Conservation (phyloP, 2,329 filamentous ascomycete genomes). For the Elsinoe perseae region DNA sequence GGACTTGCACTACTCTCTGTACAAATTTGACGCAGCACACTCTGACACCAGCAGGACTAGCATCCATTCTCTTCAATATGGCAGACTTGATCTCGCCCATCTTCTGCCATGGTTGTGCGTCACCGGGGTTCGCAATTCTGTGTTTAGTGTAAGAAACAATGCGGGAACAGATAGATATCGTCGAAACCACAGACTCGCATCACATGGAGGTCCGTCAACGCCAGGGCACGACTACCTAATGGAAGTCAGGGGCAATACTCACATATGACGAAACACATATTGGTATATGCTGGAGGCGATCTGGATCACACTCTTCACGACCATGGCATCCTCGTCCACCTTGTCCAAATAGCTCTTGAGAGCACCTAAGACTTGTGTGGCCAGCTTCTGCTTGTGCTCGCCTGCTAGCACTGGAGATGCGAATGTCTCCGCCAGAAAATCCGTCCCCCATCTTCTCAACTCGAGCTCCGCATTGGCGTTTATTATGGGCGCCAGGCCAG, state of each 20-base stretch:
- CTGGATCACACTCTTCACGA: slow-evolving; percentile 81
- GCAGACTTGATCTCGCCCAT: slow-evolving; percentile 84
- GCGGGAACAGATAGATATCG: not conserved
- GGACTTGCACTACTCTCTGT: slow-evolving; percentile 83
- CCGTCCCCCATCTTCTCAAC: slow-evolving; percentile 88
- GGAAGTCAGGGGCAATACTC: slow-evolving; percentile 43
- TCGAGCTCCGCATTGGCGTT: slow-evolving; percentile 66
- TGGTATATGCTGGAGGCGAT: slow-evolving; percentile 89
- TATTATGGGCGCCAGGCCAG: slow-evolving; percentile 87
- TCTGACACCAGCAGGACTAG: slow-evolving; percentile 63
- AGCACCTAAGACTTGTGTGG: slow-evolving; percentile 68
- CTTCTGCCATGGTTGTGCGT: slow-evolving; percentile 74
- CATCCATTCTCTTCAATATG: slow-evolving; percentile 84
- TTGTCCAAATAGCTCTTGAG: slow-evolving; percentile 46
- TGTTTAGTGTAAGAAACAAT: slow-evolving; percentile 17
- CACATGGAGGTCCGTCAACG: not conserved
- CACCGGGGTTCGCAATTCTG: slow-evolving; percentile 81
- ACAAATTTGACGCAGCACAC: slow-evolving; percentile 98
- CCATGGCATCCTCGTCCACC: slow-evolving; percentile 62
- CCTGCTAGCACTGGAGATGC: slow-evolving; percentile 75
- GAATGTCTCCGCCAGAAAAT: slow-evolving; percentile 94
- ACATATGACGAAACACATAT: slow-evolving; percentile 88
- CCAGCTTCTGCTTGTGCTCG: slow-evolving; percentile 72
- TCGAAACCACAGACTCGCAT: too few species aligned
- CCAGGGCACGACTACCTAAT: not conserved